Evolutionary conservation across 768 basidiomycete species (phyloP).

Genomic region (Tephrocybe sp.): DNA sequence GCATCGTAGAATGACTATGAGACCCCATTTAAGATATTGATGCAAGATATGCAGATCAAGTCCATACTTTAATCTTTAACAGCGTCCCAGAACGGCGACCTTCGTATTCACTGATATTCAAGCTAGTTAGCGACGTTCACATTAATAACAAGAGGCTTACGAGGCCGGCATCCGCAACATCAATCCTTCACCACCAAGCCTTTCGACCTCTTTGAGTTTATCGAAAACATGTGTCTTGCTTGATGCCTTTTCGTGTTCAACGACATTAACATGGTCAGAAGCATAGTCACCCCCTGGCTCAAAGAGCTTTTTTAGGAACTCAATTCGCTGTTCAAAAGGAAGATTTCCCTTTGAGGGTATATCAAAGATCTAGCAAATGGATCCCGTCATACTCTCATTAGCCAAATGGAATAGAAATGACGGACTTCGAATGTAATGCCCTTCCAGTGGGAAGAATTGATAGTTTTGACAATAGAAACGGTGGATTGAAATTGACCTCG

Average conservation of each 20-base stretch:
- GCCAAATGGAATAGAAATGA: not conserved
- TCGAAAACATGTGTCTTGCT: slow-evolving; percentile 50
- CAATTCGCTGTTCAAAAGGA: slow-evolving; percentile 51
- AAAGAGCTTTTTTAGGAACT: slow-evolving; percentile 41
- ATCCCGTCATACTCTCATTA: not conserved
- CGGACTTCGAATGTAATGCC: slow-evolving; percentile 52
- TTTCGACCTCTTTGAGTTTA: slow-evolving; percentile 52
- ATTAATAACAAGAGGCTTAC: slow-evolving; percentile 25
- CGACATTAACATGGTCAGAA: slow-evolving; percentile 40
- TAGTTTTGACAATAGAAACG: slow-evolving; percentile 57
- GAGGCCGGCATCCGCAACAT: slow-evolving; percentile 54
- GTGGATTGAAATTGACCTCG: slow-evolving; percentile 56
- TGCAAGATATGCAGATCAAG: not conserved
- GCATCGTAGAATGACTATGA: slow-evolving; percentile 59
- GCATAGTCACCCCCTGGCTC: slow-evolving; percentile 43
- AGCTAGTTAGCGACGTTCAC: not conserved
- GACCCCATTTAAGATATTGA: not conserved
- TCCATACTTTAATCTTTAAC: slow-evolving; percentile 49
- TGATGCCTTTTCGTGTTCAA: slow-evolving; percentile 44
- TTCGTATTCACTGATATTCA: slow-evolving; percentile 41
- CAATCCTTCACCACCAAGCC: slow-evolving; percentile 53
- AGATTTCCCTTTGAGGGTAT: slow-evolving; percentile 44
- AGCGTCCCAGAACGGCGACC: slow-evolving; percentile 44
- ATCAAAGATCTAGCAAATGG: slow-evolving; percentile 49
- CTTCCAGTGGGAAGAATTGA: slow-evolving; percentile 56